Evolutionary conservation across 805 yeast species (phyloP).

Genomic region (Lachancea quebecensis): DNA sequence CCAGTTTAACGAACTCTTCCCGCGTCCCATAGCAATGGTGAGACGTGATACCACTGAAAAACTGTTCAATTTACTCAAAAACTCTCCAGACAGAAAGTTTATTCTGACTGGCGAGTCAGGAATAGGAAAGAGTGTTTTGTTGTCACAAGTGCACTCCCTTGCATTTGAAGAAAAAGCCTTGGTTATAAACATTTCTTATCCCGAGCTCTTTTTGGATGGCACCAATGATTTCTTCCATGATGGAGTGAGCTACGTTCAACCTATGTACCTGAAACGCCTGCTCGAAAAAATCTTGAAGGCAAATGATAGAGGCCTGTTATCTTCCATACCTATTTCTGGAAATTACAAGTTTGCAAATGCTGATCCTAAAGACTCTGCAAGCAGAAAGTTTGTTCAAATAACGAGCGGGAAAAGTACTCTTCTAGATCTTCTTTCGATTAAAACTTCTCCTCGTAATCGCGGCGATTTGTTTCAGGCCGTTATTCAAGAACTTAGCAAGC

Average conservation of each 20-base stretch:
- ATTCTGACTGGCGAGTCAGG: slow-evolving; percentile 67
- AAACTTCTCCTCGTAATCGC: slow-evolving; percentile 34
- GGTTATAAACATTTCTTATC: slow-evolving; percentile 57
- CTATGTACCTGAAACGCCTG: slow-evolving; percentile 62
- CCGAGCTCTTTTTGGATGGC: slow-evolving; percentile 62
- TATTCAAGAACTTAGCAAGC: slow-evolving; percentile 48
- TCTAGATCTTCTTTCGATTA: slow-evolving; percentile 37
- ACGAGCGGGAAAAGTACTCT: slow-evolving; percentile 31
- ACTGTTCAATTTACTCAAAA: slow-evolving; percentile 35
- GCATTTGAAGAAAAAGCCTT: slow-evolving; percentile 45
- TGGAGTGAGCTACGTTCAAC: slow-evolving; percentile 57
- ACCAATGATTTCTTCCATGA: slow-evolving; percentile 59
- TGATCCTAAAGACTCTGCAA: slow-evolving; percentile 26
- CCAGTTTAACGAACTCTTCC: slow-evolving; percentile 63
- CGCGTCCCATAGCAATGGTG: slow-evolving; percentile 51
- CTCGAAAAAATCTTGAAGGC: slow-evolving; percentile 44
- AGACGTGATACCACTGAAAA: slow-evolving; percentile 42
- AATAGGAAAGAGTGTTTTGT: slow-evolving; percentile 67
- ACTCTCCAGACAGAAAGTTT: slow-evolving; percentile 38
- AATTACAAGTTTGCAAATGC: slow-evolving; percentile 31
- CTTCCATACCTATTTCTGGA: slow-evolving; percentile 31
- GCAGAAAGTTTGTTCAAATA: slow-evolving; percentile 26
- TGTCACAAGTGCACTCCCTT: slow-evolving; percentile 46
- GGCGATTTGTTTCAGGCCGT: slow-evolving; percentile 47
- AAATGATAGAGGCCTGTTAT: slow-evolving; percentile 36